A percentile compares a stretch with the other conserved stretches of the same genome.
Conservation (phyloP, 2,329 filamentous ascomycete species). For the Colletotrichum acutatum region DNA sequence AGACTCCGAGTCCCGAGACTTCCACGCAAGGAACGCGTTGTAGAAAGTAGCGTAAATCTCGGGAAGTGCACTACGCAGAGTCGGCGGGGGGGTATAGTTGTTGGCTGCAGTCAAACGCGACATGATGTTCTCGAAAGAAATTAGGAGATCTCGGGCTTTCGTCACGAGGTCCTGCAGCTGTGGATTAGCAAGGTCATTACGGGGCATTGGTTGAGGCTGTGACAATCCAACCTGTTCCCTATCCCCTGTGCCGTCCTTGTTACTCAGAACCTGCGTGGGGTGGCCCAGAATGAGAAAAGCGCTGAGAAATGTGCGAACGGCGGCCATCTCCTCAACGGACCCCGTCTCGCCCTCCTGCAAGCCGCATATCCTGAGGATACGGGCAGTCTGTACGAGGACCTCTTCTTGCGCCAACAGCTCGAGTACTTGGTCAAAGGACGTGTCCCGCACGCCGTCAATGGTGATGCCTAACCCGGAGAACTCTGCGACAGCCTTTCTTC, state of each 20-base stretch:
- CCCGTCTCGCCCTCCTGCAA: constrained; percentile 72
- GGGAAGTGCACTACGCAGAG: constrained; percentile 70
- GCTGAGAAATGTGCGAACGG: constrained; percentile 80
- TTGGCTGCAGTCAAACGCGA: constrained; percentile 74
- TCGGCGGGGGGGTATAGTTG: constrained; percentile 72
- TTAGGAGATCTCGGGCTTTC: constrained; percentile 81
- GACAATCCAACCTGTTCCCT: constrained; percentile 66
- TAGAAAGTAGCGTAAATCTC: constrained; percentile 80
- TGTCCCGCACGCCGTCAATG: constrained; percentile 76
- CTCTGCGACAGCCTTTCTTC: constrained; percentile 69
- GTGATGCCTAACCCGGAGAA: constrained; percentile 76
- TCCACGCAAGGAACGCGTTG: constrained; percentile 86
- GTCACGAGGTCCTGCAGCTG: constrained; percentile 77
- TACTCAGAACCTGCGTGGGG: constrained; percentile 80
- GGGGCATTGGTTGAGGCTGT: constrained; percentile 55
- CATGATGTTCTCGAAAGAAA: constrained; percentile 80
- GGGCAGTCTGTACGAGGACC: constrained; percentile 73
- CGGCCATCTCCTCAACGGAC: constrained; percentile 75
- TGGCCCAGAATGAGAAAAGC: constrained; percentile 84
- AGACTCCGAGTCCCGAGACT: constrained; percentile 81
- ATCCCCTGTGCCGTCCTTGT: constrained; percentile 69
- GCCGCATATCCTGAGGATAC: constrained; percentile 76
- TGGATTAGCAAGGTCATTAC: constrained; percentile 68
- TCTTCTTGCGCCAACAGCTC: constrained; percentile 73
- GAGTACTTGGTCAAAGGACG: constrained; percentile 80